These are phyloP conservation scores for Durio zibethinus DNA, from an alignment of 345 rosid genomes.

Conservation along the genomic window DNA sequence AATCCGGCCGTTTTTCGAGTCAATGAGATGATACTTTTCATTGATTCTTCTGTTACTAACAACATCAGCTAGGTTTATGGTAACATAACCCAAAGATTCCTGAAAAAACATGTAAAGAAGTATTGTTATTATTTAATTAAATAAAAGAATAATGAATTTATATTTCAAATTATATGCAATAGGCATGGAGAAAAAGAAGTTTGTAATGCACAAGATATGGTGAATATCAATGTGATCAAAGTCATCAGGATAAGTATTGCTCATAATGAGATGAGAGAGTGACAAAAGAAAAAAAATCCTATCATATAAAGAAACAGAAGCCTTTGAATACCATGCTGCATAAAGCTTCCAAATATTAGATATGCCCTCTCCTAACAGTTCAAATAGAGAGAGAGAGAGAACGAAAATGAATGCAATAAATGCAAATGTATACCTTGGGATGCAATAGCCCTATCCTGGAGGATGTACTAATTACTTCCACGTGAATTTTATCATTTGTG, in stretches of 20 bases:
- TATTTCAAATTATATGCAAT: background rate
- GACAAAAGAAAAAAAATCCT: no score
- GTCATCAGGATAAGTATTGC: background rate
- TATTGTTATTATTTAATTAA: background rate
- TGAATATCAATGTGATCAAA: background rate
- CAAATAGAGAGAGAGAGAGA: background rate
- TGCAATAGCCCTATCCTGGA: constrained; percentile 75
- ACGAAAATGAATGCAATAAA: background rate
- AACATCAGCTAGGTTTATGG: constrained; percentile 63
- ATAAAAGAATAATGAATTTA: background rate
- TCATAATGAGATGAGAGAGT: no score
- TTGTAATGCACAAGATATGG: background rate
- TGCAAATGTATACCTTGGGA: constrained; percentile 54
- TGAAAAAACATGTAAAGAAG: constrained; percentile 12
- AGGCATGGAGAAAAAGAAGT: background rate
- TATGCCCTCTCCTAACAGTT: background rate
- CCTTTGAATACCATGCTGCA: background rate
- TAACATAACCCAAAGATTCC: constrained; percentile 75
- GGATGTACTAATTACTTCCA: constrained; percentile 77
- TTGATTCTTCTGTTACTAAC: constrained; percentile 73
- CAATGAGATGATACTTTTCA: constrained; percentile 80
- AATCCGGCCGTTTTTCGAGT: constrained; percentile 79
- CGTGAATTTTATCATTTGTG: constrained; percentile 59
- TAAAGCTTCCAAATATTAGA: background rate
- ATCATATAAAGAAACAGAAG: background rate